Base-by-base conservation (phyloP, 1,139 yeast genomes). In the Fermentozyma sake region DNA sequence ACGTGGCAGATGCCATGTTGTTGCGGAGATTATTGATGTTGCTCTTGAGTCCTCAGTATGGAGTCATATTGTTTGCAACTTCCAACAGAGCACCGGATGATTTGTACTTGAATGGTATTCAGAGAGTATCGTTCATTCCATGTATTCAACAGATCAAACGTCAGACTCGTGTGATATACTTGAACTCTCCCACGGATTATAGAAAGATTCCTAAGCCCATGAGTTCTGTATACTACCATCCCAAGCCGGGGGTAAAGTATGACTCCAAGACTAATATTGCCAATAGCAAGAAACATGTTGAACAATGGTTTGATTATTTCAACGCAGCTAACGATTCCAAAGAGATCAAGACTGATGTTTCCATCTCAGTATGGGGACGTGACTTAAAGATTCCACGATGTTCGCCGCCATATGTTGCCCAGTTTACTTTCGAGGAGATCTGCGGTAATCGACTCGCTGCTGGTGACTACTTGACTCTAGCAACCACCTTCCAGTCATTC, bases 1-100 rank as follows among this genome's bases (percentile, higher is more conserved):
- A 91, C 53, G 96, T 91, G 18, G 98, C 97, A 1, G 98, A 91
- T 56, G 98, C 98, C 3, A 91, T 91, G 98, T 68, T 91, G 22
- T 64, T 91, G 26, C 72, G 98, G 37, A 67, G 96, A 29, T 59
- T 89, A 22, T 51, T 87, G 28, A 72, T 78, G 50, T 61, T 77
- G 25, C 54, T 91, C 27, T 55, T 77, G 28, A 66, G 76, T 18
- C 76, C 79, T 1, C 71, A 77, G 23, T 81, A 80, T 48, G 97
- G 97, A 0, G 79, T 87, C 14, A 79, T 89, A 3, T 59, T 93
- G 9, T 89, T 91, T 61, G 91, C 96, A 20, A 91, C 98, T 0
- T 85, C 96, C 7, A 91, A 91, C 58, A 75, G 98, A 44, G 93
- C 91, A 0, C 98, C 98, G 0, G 93, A 83, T 50, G 96, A 87